Evolutionary conservation across 257 asterid genomes (phyloP), one percentile per base, ranked within the genome.

Genomic region (Solanum ossicruentum): DNA sequence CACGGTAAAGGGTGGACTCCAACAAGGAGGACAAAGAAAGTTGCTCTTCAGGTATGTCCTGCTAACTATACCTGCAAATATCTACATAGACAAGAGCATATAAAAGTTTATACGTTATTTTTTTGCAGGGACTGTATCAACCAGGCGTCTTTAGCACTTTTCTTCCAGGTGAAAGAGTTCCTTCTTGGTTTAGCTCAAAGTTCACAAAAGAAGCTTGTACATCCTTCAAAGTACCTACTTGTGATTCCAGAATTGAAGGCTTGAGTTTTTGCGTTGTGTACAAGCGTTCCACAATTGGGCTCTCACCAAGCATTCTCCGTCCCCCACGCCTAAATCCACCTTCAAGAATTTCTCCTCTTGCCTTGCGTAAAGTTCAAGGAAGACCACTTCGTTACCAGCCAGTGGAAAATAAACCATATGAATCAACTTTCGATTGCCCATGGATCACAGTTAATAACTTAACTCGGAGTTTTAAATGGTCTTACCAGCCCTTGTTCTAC

Each of bases 161-260:
- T 58, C 26, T 85, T n/a, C 65, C 85, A 12, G 87, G 87, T 41
- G 75, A 85, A n/a, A n/a, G 32, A 43, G 80, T 85, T 41, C 87
- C 83, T 20, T 23, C 32, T 21, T 85, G 84, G 71, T 85, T 85
- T 56, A 63, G 58, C 39, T 82, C 84, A 61, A 81, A 81, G 82
- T 79, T 41, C 54, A 69, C 57, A 13, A 55, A 61, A 12, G 51
- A 21, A 49, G 17, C 87, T n/a, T 17, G 21, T 21, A 8, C 72
- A 26, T 69, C 83, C 65, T 18, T 52, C 20, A 47, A 17, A 69
- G 23, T 82, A 17, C 85, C 82, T 61, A 17, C 23, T n/a, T 43
- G 49, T 32, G 81, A 55, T 57, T 82, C 78, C 18, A 43, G 63
- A 21, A n/a, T 65, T 28, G 41, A 56, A 17, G 84, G 84, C 73